A percentile compares a stretch with the other conserved stretches of the same genome.
phyloP scores from a whole-genome alignment of 306 rosid species.

The Begonia masoniana region DNA sequence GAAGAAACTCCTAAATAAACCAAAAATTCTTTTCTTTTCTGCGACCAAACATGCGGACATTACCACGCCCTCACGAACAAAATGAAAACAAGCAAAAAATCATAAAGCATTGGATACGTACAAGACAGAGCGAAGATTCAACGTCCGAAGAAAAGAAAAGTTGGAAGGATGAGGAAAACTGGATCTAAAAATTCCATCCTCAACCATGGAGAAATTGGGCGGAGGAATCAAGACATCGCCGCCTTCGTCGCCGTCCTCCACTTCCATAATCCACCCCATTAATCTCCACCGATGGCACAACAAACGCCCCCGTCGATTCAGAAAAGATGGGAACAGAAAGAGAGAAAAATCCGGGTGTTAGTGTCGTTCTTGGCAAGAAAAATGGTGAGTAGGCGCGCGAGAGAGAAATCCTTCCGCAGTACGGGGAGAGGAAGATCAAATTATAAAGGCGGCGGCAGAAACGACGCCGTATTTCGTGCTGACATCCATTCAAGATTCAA shows the following conservation, averaged over 20 bases:
- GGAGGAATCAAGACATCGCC: constrained; percentile 54
- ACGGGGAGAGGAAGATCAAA: too few species aligned
- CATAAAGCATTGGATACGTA: constrained; percentile 12
- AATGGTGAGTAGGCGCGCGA: too few species aligned
- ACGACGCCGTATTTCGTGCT: too few species aligned
- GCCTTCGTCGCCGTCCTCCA: constrained; percentile 16
- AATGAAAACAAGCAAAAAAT: background rate
- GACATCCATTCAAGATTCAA: too few species aligned
- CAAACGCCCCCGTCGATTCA: too few species aligned
- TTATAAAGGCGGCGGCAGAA: too few species aligned
- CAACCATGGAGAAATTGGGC: constrained; percentile 75
- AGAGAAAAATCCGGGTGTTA: too few species aligned
- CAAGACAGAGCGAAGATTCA: constrained; percentile 76
- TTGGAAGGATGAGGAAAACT: constrained; percentile 53
- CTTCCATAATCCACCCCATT: constrained; percentile 33
- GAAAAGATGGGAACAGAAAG: too few species aligned
- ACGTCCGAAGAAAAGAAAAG: constrained; percentile 55
- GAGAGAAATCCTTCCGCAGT: too few species aligned
- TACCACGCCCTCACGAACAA: background rate
- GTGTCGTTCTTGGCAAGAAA: too few species aligned
- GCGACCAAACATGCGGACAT: constrained; percentile 4
- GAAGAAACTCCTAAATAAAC: too few species aligned
- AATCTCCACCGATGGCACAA: too few species aligned
- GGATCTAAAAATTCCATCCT: constrained; percentile 85
- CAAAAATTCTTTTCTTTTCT: background rate